A percentile compares a stretch with the other conserved stretches of the same genome.
Evolutionary conservation across 768 basidiomycete genomes (phyloP).

Genomic region (Termitomyces sp.): DNA sequence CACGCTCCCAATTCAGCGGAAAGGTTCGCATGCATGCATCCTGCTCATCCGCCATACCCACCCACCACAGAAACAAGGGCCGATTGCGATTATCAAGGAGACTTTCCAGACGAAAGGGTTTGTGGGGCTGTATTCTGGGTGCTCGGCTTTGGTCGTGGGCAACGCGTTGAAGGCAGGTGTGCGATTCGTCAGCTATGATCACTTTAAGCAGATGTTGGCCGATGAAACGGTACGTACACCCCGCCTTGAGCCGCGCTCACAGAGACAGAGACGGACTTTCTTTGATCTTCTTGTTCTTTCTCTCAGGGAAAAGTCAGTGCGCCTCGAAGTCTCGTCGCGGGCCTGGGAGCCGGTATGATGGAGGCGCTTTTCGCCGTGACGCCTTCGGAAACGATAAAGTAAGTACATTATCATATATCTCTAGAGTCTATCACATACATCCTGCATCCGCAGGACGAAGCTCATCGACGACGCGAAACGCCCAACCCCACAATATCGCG

Average conservation of each 20-base stretch:
- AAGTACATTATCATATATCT: slow-evolving; percentile 21
- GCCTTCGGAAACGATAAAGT: slow-evolving; percentile 99
- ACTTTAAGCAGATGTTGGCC: slow-evolving; percentile 79
- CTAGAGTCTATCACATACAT: background rate
- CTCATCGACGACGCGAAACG: slow-evolving; percentile 92
- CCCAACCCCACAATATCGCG: slow-evolving; percentile 78
- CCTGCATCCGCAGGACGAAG: slow-evolving; percentile 65
- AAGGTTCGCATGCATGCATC: no score
- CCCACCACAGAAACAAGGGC: slow-evolving; percentile 46
- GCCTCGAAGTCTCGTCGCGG: slow-evolving; percentile 76
- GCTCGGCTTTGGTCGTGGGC: slow-evolving; percentile 82
- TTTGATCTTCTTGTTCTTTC: background rate
- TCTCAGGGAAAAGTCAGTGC: slow-evolving; percentile 85
- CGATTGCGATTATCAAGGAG: slow-evolving; percentile 64
- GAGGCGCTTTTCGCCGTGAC: slow-evolving; percentile 95
- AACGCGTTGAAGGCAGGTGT: slow-evolving; percentile 95
- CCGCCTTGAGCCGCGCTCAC: no score
- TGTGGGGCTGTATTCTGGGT: slow-evolving; percentile 88
- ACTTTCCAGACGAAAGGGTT: slow-evolving; percentile 76
- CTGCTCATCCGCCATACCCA: no score
- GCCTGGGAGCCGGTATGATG: slow-evolving; percentile 82
- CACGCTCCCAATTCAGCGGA: slow-evolving; percentile 86
- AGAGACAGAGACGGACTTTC: no score
- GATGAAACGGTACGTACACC: no score
- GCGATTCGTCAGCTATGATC: slow-evolving; percentile 90